A percentile compares a stretch with the other conserved stretches of the same genome.
Conservation (phyloP, 2,329 filamentous ascomycete genomes). For the Sclerotinia spermophila region DNA sequence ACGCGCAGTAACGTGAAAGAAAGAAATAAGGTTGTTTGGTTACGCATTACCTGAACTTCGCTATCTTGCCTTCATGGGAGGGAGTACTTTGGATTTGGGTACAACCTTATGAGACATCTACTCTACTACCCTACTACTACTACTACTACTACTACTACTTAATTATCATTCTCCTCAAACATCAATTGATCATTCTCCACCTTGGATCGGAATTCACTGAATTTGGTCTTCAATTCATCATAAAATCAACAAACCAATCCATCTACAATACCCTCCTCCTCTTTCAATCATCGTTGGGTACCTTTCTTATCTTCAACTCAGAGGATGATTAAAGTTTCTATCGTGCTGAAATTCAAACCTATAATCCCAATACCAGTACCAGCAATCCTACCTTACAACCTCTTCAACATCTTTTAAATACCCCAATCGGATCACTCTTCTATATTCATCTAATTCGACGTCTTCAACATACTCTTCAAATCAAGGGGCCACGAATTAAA, state of each 20-base stretch:
- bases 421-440: not conserved
- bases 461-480: not conserved
- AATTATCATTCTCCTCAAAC: not conserved
- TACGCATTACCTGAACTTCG: not conserved
- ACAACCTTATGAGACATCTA: constrained; percentile 7
- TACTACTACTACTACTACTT: not conserved
- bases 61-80: not conserved
- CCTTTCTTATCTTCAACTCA: constrained; percentile 2
- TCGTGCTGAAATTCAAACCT: not conserved
- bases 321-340: constrained; percentile 20
- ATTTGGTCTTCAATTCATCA: not conserved
- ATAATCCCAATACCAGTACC: not conserved
- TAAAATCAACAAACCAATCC: not conserved
- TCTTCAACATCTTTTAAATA: not conserved
- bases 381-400: not conserved
- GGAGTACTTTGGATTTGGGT: not conserved
- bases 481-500: not conserved
- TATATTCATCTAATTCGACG: not conserved
- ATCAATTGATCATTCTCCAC: not conserved
- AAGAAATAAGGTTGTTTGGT: not conserved
- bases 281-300: not conserved
- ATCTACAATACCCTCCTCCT: not conserved
- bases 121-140: not conserved
- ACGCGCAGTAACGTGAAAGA: constrained; percentile 3
- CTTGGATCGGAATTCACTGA: not conserved